Percentiles rank a stretch among this genome's conserved stretches.
phyloP scores from a whole-genome alignment of 2,329 filamentous ascomycete genomes.

The Ophiostoma novo-ulmi region DNA sequence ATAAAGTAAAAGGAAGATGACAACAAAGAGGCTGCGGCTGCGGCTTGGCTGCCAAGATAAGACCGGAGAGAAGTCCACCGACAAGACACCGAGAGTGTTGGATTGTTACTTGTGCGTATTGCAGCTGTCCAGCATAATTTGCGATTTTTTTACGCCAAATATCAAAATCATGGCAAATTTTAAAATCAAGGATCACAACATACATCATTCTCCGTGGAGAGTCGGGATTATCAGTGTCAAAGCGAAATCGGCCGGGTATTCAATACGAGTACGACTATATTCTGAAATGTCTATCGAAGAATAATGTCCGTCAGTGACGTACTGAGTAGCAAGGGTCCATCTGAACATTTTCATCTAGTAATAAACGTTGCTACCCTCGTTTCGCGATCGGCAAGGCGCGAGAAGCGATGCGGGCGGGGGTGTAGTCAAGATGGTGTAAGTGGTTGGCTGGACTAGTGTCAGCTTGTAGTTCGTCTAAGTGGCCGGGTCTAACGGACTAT shows the following conservation, averaged over 20 bases:
- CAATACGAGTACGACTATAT: neutral
- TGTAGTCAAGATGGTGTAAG: neutral
- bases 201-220: neutral
- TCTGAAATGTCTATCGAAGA: neutral
- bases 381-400: slow-evolving; percentile 16
- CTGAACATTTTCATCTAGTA: neutral
- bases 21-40: neutral
- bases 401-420: slow-evolving; percentile 6
- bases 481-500: neutral
- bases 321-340: slow-evolving; percentile 2
- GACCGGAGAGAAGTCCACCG: neutral
- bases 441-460: neutral
- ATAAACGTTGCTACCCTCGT: neutral
- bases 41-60: neutral
- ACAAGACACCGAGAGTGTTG: neutral
- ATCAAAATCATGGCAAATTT: neutral
- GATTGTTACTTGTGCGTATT: neutral
- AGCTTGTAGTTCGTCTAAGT: too few species aligned
- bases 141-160: neutral
- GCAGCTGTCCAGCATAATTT: too few species aligned
- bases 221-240: neutral
- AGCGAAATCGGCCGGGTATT: slow-evolving; percentile 5
- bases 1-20: neutral
- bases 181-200: neutral
- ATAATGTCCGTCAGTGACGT: neutral